A percentile compares a stretch with the other conserved stretches of the same genome.
These are phyloP conservation scores for Kazachstania psychrophila DNA, from an alignment of 805 yeast genomes.

Conservation along the genomic window DNA sequence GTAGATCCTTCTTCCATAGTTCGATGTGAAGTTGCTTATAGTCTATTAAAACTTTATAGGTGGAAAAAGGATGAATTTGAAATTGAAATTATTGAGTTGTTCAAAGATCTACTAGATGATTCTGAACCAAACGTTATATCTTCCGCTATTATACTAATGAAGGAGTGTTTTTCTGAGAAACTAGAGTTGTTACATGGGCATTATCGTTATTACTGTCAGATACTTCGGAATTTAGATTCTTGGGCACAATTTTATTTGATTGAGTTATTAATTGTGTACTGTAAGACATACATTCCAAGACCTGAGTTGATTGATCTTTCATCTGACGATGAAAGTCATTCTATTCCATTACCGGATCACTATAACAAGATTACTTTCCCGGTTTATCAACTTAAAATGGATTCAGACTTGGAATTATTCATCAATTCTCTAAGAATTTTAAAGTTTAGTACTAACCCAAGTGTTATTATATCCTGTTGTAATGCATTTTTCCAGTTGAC, in stretches of 20 bases:
- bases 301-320: conserved; percentile 38
- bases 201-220: conserved; percentile 47
- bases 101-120: conserved; percentile 55
- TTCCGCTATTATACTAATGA: conserved; percentile 51
- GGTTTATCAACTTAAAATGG: conserved; percentile 36
- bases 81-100: conserved; percentile 40
- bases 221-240: conserved; percentile 49
- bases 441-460: conserved; percentile 43
- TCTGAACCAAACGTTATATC: conserved; percentile 58
- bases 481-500: conserved; percentile 50
- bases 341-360: conserved; percentile 36
- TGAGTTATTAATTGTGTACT: conserved; percentile 58
- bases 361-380: conserved; percentile 33
- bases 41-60: conserved; percentile 50
- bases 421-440: conserved; percentile 40
- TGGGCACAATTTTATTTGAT: conserved; percentile 57
- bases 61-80: conserved; percentile 35
- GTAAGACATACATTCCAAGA: conserved; percentile 47
- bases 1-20: conserved; percentile 71
- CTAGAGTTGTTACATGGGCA: conserved; percentile 65
- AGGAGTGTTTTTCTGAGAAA: conserved; percentile 44
- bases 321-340: conserved; percentile 9
- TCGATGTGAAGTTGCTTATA: conserved; percentile 68
- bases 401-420: conserved; percentile 51
- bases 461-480: conserved; percentile 53